Evolutionary conservation across 495 filamentous ascomycete genomes (phyloP), one percentile per base, ranked within the genome.

Genomic region (Penicillium herquei): DNA sequence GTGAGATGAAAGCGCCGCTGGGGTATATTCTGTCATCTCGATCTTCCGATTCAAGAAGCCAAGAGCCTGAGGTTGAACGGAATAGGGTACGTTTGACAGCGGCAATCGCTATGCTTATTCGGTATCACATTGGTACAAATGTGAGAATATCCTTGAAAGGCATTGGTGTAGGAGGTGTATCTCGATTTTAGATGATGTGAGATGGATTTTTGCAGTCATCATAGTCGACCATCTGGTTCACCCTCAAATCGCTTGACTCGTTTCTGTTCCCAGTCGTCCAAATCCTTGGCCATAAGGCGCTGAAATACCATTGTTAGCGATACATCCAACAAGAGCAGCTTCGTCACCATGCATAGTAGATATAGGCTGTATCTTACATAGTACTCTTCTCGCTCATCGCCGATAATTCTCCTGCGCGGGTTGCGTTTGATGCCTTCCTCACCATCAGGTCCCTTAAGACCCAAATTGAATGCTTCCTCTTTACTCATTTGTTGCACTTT

Each of bases 191-290:
- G 21, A 26, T 26, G 21, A 26, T 26, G 52, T 33, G 16, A 14
- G 14, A 37, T 30, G 44, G 45, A 40, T 30, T 42, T 13, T 37
- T 9, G 34, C 9, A 13, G 12, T 37, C 12, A 47, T 84, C 78
- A 93, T 54, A 96, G 59, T 39, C 88, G 80, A 13, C 95, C 95
- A 73, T 99, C 92, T 33, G 79, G 84, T 72, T 99, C 95, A 12
- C 95, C 95, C 30, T 86, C 79, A 52, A 98, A 81, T 62, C 95
- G 79, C 73, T 92, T 82, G 12, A 98, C 91, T 46, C 95, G 82
- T 70, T 90, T 94, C 67, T 96, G 92, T 69, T 99, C 95, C 95
- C 95, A 99, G 62, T 90, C 81, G 63, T 98, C 93, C 48, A 96
- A 66, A 70, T 98, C 92, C 73, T 97, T 95, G 31, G 87, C 88